Percentiles rank a stretch among this genome's conserved stretches.
Conservation (phyloP, 768 basidiomycete species). For the Trametes cinnabarina region DNA sequence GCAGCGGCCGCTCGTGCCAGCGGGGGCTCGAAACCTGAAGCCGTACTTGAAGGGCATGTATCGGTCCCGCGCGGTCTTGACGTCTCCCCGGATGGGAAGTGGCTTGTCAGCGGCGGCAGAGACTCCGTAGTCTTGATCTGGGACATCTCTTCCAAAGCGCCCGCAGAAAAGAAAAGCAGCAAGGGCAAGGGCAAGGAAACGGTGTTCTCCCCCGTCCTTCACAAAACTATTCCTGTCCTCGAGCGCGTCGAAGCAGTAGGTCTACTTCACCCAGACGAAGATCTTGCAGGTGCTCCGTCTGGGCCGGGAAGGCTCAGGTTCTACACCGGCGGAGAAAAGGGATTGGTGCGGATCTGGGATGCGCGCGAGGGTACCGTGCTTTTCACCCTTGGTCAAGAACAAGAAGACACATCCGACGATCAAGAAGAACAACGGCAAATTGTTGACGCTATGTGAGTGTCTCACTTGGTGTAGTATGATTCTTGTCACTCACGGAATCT, state of each 20-base stretch:
- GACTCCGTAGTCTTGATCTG: conserved; percentile 93
- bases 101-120: conserved; percentile 87
- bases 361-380: conserved; percentile 61
- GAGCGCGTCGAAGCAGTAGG: conserved; percentile 90
- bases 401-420: conserved; percentile 44
- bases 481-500: not conserved
- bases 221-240: conserved; percentile 77
- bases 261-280: conserved; percentile 53
- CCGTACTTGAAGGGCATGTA: conserved; percentile 91
- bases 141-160: conserved; percentile 56
- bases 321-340: conserved; percentile 92
- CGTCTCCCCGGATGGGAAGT: conserved; percentile 80
- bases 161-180: conserved; percentile 30
- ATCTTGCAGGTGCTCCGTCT: conserved; percentile 43
- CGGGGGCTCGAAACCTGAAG: conserved; percentile 61
- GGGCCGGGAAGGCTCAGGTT: conserved; percentile 51
- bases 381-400: conserved; percentile 54
- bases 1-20: conserved; percentile 57
- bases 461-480: not conserved
- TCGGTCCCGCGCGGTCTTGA: conserved; percentile 92
- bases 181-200: conserved; percentile 49
- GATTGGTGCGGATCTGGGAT: conserved; percentile 84
- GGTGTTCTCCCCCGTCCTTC: conserved; percentile 53
- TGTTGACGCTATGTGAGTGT: conserved; percentile 72
- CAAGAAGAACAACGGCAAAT: conserved; percentile 86